Evolutionary conservation across 225 moss, liverwort and hornwort species (phyloP).

Genomic region (Physcomitrium patens): DNA sequence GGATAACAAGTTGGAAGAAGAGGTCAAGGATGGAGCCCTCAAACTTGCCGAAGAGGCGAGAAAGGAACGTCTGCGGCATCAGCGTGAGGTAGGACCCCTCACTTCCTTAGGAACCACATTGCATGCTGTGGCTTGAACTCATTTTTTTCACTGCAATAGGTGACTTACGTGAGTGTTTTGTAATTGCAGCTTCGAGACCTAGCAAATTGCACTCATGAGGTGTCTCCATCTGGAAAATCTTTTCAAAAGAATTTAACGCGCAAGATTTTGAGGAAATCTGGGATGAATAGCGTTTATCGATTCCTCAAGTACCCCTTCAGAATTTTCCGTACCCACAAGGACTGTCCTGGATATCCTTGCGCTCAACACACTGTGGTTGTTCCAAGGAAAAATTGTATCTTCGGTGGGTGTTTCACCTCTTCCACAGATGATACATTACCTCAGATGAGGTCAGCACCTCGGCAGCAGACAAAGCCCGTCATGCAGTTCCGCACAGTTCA

Average conservation of each 20-base stretch:
- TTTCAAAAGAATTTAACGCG: conserved; percentile 21
- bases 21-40: neutral
- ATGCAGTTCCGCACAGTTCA: conserved; percentile 23
- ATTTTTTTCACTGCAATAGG: neutral
- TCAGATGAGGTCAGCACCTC: conserved; percentile 10
- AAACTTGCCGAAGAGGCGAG: neutral
- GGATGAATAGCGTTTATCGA: conserved; percentile 11
- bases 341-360: neutral
- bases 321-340: conserved; percentile 1
- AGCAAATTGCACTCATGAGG: conserved; percentile 17
- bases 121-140: no score
- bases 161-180: neutral
- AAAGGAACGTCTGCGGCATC: neutral
- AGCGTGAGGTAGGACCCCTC: conserved; percentile 15
- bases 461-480: neutral
- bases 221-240: neutral
- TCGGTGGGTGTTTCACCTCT: neutral
- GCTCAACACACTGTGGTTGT: neutral
- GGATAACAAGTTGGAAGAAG: neutral
- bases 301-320: conserved; percentile 24
- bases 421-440: neutral
- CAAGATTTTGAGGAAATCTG: conserved; percentile 1
- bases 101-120: no score
- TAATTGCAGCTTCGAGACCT: conserved; percentile 26
- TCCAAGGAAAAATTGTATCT: neutral